Evolutionary conservation across 768 basidiomycete genomes (phyloP).

Genomic region (Amanita rimosa): DNA sequence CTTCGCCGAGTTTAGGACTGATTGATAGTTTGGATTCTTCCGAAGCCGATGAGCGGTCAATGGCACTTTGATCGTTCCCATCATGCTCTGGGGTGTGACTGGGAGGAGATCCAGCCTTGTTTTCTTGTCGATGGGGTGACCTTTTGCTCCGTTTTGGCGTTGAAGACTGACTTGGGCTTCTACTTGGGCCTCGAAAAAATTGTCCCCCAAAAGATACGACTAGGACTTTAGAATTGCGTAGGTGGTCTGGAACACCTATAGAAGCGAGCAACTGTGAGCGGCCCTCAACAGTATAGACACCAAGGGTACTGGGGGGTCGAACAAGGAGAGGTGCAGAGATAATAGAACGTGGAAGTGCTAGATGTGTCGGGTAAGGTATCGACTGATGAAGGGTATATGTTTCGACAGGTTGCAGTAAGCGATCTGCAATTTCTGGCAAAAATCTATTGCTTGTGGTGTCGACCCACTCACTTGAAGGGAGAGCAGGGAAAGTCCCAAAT

Average conservation of each 20-base stretch:
- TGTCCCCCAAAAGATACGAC: slow-evolving; percentile 80
- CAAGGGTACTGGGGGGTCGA: slow-evolving; percentile 32
- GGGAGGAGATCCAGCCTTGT: neutral
- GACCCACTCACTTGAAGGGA: slow-evolving; percentile 61
- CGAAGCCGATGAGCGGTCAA: neutral
- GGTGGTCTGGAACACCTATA: slow-evolving; percentile 44
- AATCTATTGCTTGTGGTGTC: slow-evolving; percentile 35
- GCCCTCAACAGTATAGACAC: slow-evolving; percentile 41
- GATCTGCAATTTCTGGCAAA: slow-evolving; percentile 28
- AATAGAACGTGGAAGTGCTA: slow-evolving; percentile 23
- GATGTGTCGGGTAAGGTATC: slow-evolving; percentile 22
- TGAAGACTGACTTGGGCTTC: slow-evolving; percentile 16
- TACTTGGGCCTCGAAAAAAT: slow-evolving; percentile 46
- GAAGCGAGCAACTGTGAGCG: slow-evolving; percentile 41
- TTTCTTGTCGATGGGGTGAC: neutral
- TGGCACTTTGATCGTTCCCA: neutral
- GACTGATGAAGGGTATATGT: slow-evolving; percentile 26
- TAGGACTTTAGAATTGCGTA: slow-evolving; percentile 49
- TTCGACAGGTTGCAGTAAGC: slow-evolving; percentile 23
- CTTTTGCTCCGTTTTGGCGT: slow-evolving; percentile 12
- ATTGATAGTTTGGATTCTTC: neutral
- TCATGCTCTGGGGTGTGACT: neutral
- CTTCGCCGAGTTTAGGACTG: slow-evolving; percentile 4
- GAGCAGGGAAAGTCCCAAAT: slow-evolving; percentile 36
- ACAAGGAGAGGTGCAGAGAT: slow-evolving; percentile 59